These are phyloP conservation scores for Omphalea diandra DNA, from an alignment of 441 rosid genomes.

Conservation along the genomic window DNA sequence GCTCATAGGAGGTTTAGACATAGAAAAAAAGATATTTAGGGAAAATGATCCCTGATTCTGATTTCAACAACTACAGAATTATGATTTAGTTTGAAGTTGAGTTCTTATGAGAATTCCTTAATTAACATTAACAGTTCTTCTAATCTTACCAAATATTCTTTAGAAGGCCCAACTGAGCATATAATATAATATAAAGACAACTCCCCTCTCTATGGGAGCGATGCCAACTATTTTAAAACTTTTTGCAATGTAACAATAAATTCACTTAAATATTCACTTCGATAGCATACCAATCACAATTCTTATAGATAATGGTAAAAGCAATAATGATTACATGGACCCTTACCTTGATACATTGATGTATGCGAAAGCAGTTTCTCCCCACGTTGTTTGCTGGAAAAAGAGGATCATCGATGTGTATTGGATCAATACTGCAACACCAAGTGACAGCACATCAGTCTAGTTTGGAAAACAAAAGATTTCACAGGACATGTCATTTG, in stretches of 20 bases:
- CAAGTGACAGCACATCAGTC: conserved; percentile 27
- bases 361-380: conserved; percentile 98
- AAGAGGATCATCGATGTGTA: conserved; percentile 97
- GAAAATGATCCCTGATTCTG: background rate
- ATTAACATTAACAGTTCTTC: background rate
- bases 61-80: background rate
- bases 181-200: background rate
- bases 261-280: background rate
- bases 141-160: background rate
- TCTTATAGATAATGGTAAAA: background rate
- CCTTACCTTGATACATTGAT: conserved; percentile 95
- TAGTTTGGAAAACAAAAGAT: conserved; percentile 20
- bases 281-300: background rate
- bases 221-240: background rate
- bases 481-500: conserved; percentile 16
- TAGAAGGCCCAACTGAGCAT: background rate
- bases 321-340: conserved; percentile 23
- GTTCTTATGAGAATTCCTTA: background rate
- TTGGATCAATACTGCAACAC: conserved; percentile 81
- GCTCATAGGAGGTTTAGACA: background rate
- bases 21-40: background rate
- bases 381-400: conserved; percentile 96
- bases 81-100: background rate
- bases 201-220: background rate
- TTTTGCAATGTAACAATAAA: background rate